Conservation (phyloP, 1,284 basidiomycete genomes). For the Anthracocystis setariae region DNA sequence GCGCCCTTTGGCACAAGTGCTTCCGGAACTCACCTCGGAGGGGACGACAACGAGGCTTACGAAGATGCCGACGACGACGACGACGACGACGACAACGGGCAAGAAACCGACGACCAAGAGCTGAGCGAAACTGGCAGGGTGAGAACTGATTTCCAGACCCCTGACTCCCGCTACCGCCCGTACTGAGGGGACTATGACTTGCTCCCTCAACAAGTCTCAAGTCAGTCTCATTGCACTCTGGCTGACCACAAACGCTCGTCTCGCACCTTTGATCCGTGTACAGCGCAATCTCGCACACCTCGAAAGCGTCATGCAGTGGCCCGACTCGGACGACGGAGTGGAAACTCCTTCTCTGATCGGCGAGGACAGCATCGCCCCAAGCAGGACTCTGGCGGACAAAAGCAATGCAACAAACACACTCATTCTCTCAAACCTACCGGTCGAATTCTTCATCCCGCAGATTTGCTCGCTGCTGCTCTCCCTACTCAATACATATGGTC, state of each 20-base stretch:
- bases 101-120: constrained; percentile 70
- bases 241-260: constrained; percentile 11
- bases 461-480: constrained; percentile 54
- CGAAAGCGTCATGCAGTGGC: constrained; percentile 53
- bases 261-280: constrained; percentile 5
- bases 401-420: constrained; percentile 53
- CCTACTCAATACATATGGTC: constrained; percentile 60
- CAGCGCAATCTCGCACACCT: constrained; percentile 51
- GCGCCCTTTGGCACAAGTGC: constrained; percentile 60
- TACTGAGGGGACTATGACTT: constrained; percentile 72
- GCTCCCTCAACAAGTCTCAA: neutral
- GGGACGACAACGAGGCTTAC: constrained; percentile 70
- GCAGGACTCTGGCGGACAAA: neutral
- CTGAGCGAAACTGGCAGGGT: constrained; percentile 88
- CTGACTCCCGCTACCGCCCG: constrained; percentile 79
- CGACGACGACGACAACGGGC: constrained; percentile 58
- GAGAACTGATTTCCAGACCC: constrained; percentile 85
- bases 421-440: constrained; percentile 58
- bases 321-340: constrained; percentile 26
- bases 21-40: constrained; percentile 65
- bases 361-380: neutral
- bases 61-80: constrained; percentile 77
- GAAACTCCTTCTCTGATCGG: constrained; percentile 18
- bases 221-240: constrained; percentile 3
- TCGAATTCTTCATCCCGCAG: constrained; percentile 57